phyloP scores from a whole-genome alignment of 2,329 filamentous ascomycete genomes.

The Aspergillus pseudoglaucus region DNA sequence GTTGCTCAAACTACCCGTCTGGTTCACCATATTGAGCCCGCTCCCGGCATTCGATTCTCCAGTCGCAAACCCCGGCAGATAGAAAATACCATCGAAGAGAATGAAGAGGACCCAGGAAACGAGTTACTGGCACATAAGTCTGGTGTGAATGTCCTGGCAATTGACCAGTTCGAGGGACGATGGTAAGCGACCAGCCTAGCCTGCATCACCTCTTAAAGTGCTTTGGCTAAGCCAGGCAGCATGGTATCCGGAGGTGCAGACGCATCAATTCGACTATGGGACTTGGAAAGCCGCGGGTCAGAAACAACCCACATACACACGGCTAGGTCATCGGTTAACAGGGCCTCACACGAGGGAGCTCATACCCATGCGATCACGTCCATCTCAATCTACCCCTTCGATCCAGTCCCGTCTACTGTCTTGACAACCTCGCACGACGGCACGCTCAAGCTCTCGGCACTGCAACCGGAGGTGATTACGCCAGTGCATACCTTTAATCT shows the following conservation, averaged over 20 bases:
- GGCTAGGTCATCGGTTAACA: slow-evolving; percentile 45
- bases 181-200: slow-evolving; percentile 44
- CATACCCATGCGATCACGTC: slow-evolving; percentile 43
- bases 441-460: slow-evolving; percentile 39
- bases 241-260: slow-evolving; percentile 82
- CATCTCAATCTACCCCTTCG: slow-evolving; percentile 44
- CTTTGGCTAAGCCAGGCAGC: slow-evolving; percentile 36
- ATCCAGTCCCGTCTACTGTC: slow-evolving; percentile 41
- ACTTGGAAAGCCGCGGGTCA: slow-evolving; percentile 59
- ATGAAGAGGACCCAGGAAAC: slow-evolving; percentile 13
- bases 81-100: slow-evolving; percentile 3
- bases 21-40: slow-evolving; percentile 62
- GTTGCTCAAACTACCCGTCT: slow-evolving; percentile 60
- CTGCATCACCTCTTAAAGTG: background rate
- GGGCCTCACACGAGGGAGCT: slow-evolving; percentile 29
- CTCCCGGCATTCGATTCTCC: slow-evolving; percentile 63
- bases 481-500: slow-evolving; percentile 42
- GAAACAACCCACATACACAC: slow-evolving; percentile 46
- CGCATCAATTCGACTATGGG: slow-evolving; percentile 78
- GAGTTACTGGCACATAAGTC: slow-evolving; percentile 58
- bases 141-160: slow-evolving; percentile 70
- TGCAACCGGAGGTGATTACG: slow-evolving; percentile 33
- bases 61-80: slow-evolving; percentile 38
- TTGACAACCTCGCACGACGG: slow-evolving; percentile 42
- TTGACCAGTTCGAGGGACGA: slow-evolving; percentile 75